Base-by-base conservation (phyloP, 2,329 filamentous ascomycete genomes). In the Tolypocladium album region DNA sequence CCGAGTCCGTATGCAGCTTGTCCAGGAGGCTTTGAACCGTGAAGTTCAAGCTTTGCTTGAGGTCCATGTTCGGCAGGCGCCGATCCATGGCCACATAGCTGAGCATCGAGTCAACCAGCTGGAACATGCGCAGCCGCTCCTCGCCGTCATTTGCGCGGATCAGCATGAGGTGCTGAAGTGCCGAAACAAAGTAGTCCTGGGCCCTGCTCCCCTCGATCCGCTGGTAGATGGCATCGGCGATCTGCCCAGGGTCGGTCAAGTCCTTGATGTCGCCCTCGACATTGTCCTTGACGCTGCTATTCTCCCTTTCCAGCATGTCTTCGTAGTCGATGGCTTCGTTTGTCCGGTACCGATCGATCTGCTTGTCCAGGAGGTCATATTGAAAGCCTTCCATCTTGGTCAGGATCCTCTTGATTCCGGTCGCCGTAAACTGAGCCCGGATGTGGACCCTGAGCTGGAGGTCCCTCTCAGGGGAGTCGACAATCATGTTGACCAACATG, bases 21-120 rank as follows among this genome's bases (percentile, higher is more conserved):
- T 97, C 94, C 63, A 99, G 80, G 66, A 99, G 80, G 73, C 86
- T 96, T 76, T 97, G 94, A 12, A 99, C 94, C 0, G 93, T 97
- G 69, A 97, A 97, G 73, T 96, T 97, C 65, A 99, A 83, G 70
- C 92, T 96, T 74, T 97, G 93, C 78, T 97, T 97, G 61, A 99
- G 83, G 72, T 99, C 94, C 86, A 97, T 93, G 74, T 99, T 93
- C 45, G 94, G 94, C 64, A 97, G 76, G 64, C 94, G 84, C 70
- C 94, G 85, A 74, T 99, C 94, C 93, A 99, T 99, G 67, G 93
- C 93, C 63, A 99, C 93, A 74, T 97, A 97, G 74, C 92, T 96
- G 65, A 99, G 85, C 92, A 97, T 97, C n/a, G 90, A 88, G 75
- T 99, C 94, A 36, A 97, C 92, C 36, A 99, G 84, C 78, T 97